phyloP scores from a whole-genome alignment of 192 early-diverging fungal genomes.

The Backusella tarrabulga region DNA sequence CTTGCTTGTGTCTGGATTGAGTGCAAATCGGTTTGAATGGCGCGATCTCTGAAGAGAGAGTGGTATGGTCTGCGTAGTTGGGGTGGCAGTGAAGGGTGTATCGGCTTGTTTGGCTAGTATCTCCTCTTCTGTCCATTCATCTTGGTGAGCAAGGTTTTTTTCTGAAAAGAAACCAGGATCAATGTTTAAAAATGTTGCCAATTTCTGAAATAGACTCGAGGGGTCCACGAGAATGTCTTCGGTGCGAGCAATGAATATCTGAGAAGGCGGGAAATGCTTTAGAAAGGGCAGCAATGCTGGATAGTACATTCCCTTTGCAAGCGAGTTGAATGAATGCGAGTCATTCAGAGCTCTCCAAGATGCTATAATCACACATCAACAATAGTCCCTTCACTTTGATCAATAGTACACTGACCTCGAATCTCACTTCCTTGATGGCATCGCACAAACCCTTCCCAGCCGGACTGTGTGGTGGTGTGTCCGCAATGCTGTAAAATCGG shows the following conservation, averaged over 20 bases:
- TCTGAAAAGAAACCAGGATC: conserved; percentile 24
- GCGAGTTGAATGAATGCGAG: conserved; percentile 19
- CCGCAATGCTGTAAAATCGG: conserved; percentile 32
- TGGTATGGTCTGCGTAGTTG: not conserved
- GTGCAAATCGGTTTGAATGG: not conserved
- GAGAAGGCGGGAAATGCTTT: conserved; percentile 28
- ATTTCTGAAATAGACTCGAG: conserved; percentile 18
- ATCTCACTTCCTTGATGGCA: conserved; percentile 38
- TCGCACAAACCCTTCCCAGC: conserved; percentile 32
- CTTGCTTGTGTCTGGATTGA: not conserved
- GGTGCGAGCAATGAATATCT: conserved; percentile 27
- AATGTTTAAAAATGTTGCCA: conserved; percentile 30
- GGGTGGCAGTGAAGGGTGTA: not conserved
- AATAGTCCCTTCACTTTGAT: not conserved
- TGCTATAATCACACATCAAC: not conserved
- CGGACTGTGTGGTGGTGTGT: conserved; percentile 30
- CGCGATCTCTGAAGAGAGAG: not conserved
- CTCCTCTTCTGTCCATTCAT: not conserved
- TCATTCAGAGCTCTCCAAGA: conserved; percentile 1
- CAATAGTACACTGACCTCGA: conserved; percentile 1
- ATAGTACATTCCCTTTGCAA: conserved; percentile 37
- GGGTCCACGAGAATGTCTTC: conserved; percentile 31
- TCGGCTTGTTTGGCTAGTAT: not conserved
- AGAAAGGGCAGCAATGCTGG: conserved; percentile 31
- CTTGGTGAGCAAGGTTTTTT: not conserved